Evolutionary conservation across 108 stramenopile genomes (phyloP).

Genomic region (Bacterosira constricta): DNA sequence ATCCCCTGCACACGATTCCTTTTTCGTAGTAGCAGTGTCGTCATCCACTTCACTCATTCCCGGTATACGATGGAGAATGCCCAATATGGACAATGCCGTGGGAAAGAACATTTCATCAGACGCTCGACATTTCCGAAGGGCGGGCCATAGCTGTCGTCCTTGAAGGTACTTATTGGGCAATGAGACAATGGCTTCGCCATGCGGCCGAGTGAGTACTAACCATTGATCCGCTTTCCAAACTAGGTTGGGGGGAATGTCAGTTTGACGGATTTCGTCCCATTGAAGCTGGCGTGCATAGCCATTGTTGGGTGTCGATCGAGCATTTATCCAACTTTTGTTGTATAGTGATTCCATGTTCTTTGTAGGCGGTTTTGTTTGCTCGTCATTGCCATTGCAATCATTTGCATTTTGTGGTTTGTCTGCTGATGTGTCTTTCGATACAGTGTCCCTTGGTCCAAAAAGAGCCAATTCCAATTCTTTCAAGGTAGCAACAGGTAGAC

Average conservation of each 20-base stretch:
- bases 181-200: constrained; percentile 61
- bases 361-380: not conserved
- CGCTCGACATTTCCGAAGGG: constrained; percentile 70
- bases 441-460: constrained; percentile 33
- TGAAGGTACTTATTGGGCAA: constrained; percentile 50
- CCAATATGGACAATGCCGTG: constrained; percentile 69
- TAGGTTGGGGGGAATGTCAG: constrained; percentile 57
- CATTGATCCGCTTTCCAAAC: constrained; percentile 95
- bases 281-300: constrained; percentile 82
- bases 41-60: constrained; percentile 21
- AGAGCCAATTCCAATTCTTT: constrained; percentile 58
- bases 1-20: constrained; percentile 36
- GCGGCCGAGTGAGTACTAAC: constrained; percentile 65
- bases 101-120: constrained; percentile 91
- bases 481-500: constrained; percentile 77
- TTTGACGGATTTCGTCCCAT: constrained; percentile 71
- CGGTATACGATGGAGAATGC: constrained; percentile 40
- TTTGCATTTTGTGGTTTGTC: not conserved
- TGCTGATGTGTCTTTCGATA: not conserved
- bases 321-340: constrained; percentile 71
- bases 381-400: not conserved
- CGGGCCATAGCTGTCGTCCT: constrained; percentile 69
- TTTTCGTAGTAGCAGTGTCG: constrained; percentile 12
- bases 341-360: constrained; percentile 19
- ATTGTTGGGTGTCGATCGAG: constrained; percentile 76